Base-by-base conservation (phyloP, 169 alveolate genomes). In the Cryptosporidium canis region DNA sequence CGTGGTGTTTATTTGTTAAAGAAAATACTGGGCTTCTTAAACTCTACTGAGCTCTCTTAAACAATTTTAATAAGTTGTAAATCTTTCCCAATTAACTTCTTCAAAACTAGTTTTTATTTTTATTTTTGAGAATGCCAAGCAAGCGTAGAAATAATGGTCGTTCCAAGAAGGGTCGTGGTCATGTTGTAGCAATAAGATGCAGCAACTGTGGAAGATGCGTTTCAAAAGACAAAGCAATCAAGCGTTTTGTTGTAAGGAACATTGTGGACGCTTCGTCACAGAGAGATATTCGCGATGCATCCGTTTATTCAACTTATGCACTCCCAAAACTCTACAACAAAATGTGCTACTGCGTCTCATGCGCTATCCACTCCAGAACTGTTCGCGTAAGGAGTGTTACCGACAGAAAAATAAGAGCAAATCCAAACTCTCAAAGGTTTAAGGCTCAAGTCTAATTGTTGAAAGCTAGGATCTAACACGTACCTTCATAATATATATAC, bases 61-160 rank as follows among this genome's bases (percentile, higher is more conserved):
- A 18, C 18, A 51, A 18, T 18, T 51, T n/a, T 21, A 33, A 51
- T 51, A 3, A n/a, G 33, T 51, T 33, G n/a, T 51, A 21, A 1
- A 18, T 51, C 35, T 51, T 51, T 51, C 9, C 63, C 9, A 33
- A 65, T 65, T 39, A 35, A 65, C 33, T 39, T 21, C 39, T 21
- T 4, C 31, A 39, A 12, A 65, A 21, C 53, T 21, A 27, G 18
- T 35, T 21, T 65, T 65, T 2, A 16, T 65, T 65, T 11, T 65
- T 11, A 33, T 29, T 39, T 14, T 45, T 58, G 24, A 93, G 91
- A 85, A 97, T 98, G 99, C 99, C 99, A 90, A 94, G 96, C 92
- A 98, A 98, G 96, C 97, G 99, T 90, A 96, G 99, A 84, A 98
- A 98, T 96, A 97, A 96, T 91, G 99, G 99, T 84, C 97, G 99